A percentile compares a stretch with the other conserved stretches of the same genome.
Evolutionary conservation across 225 moss, liverwort and hornwort species (phyloP).

Genomic region (Pleurozium schreberi): DNA sequence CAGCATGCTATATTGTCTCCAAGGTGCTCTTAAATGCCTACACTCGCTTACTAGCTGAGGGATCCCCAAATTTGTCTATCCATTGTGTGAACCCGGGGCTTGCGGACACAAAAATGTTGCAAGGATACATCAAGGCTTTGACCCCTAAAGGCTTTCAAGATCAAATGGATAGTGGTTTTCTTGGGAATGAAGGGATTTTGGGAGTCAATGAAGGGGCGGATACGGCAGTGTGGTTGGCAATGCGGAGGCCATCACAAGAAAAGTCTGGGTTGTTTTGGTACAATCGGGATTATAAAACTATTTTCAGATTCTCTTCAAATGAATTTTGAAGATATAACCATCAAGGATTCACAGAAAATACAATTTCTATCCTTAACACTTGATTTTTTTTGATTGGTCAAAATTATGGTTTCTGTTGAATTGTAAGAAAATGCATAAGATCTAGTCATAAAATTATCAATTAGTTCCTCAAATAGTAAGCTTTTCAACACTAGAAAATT

Average conservation of each 20-base stretch:
- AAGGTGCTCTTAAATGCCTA: neutral
- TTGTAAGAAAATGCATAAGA: no score
- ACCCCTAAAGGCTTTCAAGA: neutral
- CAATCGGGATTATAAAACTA: no score
- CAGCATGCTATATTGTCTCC: neutral
- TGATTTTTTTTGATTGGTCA: no score
- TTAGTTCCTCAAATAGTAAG: no score
- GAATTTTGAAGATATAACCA: no score
- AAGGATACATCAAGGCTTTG: neutral
- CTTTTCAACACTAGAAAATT: no score
- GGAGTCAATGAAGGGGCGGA: neutral
- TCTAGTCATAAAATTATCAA: no score
- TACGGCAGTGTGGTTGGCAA: accelerated
- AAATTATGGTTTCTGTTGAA: no score
- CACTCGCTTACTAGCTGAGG: neutral
- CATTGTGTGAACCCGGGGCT: neutral
- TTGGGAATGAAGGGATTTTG: accelerated
- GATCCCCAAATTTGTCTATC: neutral
- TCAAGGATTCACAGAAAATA: no score
- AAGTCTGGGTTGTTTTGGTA: neutral
- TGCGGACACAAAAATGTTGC: neutral
- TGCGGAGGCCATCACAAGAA: neutral
- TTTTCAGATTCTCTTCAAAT: no score
- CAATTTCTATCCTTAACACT: no score
- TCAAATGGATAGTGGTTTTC: neutral